A percentile compares a stretch with the other conserved stretches of the same genome.
Conservation (phyloP, 78 protist genomes). For the Mantamonas sphyraenae region DNA sequence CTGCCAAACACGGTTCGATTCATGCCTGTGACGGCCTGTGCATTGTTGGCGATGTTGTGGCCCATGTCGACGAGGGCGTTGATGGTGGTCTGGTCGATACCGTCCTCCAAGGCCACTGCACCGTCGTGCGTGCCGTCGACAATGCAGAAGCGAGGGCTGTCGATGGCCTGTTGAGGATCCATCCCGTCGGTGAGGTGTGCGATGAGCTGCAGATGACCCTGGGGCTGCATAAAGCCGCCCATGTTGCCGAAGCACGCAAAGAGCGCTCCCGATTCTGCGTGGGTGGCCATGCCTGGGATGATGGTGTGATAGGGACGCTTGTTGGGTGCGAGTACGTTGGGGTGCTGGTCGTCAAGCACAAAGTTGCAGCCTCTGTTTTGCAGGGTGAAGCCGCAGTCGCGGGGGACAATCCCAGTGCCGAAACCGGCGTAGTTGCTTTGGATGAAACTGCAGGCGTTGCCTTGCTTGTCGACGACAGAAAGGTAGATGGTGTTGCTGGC, state of each 20-base stretch:
- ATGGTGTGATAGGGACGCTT: slow-evolving; percentile 89
- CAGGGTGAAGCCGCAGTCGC: slow-evolving; percentile 76
- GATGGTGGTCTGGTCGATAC: not conserved
- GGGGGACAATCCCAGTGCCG: slow-evolving; percentile 68
- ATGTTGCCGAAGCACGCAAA: slow-evolving; percentile 50
- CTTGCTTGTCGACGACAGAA: slow-evolving; percentile 54
- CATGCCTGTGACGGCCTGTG: not conserved
- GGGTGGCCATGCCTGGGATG: slow-evolving; percentile 62
- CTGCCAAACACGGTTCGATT: slow-evolving; percentile 30
- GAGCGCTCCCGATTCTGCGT: slow-evolving; percentile 27
- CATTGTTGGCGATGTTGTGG: not conserved
- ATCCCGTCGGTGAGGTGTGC: slow-evolving; percentile 48
- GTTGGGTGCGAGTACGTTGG: slow-evolving; percentile 47
- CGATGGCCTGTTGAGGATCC: slow-evolving; percentile 75
- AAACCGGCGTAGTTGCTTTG: slow-evolving; percentile 43
- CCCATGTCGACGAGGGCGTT: not conserved
- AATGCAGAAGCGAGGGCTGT: slow-evolving; percentile 57
- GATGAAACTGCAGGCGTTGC: slow-evolving; percentile 64
- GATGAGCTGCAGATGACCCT: slow-evolving; percentile 75
- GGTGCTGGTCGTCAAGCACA: slow-evolving; percentile 28
- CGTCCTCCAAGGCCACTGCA: not conserved
- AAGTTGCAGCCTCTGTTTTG: slow-evolving; percentile 68
- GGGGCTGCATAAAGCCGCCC: slow-evolving; percentile 91
- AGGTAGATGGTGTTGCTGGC: slow-evolving; percentile 50
- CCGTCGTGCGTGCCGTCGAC: not conserved